A percentile compares a stretch with the other conserved stretches of the same genome.
Evolutionary conservation across 768 basidiomycete genomes (phyloP).

Genomic region (Mycena indigotica): DNA sequence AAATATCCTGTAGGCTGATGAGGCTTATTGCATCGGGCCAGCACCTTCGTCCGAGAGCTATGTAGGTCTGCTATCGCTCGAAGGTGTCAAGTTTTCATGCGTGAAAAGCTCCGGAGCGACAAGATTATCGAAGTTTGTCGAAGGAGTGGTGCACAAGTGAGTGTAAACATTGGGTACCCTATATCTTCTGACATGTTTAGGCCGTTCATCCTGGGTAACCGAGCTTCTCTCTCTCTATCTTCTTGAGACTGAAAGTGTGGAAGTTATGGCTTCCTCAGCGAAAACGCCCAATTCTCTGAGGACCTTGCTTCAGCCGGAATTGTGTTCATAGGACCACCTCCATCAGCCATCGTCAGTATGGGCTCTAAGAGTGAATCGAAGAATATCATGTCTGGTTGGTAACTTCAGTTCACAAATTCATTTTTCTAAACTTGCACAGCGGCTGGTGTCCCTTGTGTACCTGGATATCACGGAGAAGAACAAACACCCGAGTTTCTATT

Average conservation of each 20-base stretch:
- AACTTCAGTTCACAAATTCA: not conserved
- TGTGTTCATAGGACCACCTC: slow-evolving; percentile 89
- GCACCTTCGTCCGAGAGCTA: slow-evolving; percentile 88
- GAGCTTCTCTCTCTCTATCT: not conserved
- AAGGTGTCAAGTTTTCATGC: not conserved
- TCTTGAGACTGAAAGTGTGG: not conserved
- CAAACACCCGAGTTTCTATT: slow-evolving; percentile 76
- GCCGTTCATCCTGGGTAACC: slow-evolving; percentile 93
- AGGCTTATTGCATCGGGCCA: slow-evolving; percentile 93
- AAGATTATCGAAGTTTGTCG: slow-evolving; percentile 86
- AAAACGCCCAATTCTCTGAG: slow-evolving; percentile 83
- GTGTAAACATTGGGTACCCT: slow-evolving; percentile 24
- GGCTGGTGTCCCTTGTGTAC: slow-evolving; percentile 90
- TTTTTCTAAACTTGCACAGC: slow-evolving; percentile 41
- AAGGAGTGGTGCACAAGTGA: slow-evolving; percentile 81
- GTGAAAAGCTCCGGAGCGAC: slow-evolving; percentile 73
- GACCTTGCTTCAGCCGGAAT: slow-evolving; percentile 76
- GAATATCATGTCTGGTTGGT: slow-evolving; percentile 84
- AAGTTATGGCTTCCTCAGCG: slow-evolving; percentile 89
- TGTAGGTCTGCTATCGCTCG: slow-evolving; percentile 51
- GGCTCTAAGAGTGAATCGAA: slow-evolving; percentile 97
- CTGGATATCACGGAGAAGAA: slow-evolving; percentile 87
- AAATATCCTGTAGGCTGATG: slow-evolving; percentile 61
- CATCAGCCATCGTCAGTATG: slow-evolving; percentile 89
- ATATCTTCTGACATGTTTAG: slow-evolving; percentile 37